Conservation (phyloP, 345 rosid species). For the Geranium brycei region DNA sequence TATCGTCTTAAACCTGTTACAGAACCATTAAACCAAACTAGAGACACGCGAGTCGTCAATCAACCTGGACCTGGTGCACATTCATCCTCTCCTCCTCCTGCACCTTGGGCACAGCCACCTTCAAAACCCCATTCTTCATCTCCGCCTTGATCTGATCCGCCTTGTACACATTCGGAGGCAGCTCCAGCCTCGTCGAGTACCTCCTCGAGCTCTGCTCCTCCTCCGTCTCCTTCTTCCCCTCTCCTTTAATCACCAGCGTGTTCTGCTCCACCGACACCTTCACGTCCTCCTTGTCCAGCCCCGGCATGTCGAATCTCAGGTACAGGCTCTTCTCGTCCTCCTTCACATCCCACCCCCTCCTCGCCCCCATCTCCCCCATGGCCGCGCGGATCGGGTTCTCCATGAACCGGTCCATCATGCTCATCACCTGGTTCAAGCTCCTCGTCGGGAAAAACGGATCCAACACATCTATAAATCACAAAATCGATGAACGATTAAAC, state of each 20-base stretch:
- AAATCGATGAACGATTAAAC: not conserved
- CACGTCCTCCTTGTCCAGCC: slow-evolving; percentile 29
- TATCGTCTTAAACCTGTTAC: too few species aligned
- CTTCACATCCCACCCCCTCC: slow-evolving; percentile 40
- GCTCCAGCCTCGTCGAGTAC: slow-evolving; percentile 37
- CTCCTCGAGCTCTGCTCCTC: slow-evolving; percentile 26
- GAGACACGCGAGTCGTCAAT: slow-evolving; percentile 9
- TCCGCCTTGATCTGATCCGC: slow-evolving; percentile 52
- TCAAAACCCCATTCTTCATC: slow-evolving; percentile 81
- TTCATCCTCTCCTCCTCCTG: slow-evolving; percentile 40
- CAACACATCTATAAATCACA: slow-evolving; percentile 22
- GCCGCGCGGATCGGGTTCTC: slow-evolving; percentile 20
- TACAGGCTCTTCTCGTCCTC: slow-evolving; percentile 23
- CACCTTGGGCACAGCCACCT: slow-evolving; percentile 53
- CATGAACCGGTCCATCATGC: slow-evolving; percentile 37
- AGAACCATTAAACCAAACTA: too few species aligned
- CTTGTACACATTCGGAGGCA: slow-evolving; percentile 24
- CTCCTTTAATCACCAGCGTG: slow-evolving; percentile 47
- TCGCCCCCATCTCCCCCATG: not conserved
- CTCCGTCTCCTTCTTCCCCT: slow-evolving; percentile 25
- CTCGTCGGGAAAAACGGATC: slow-evolving; percentile 51
- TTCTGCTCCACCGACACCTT: slow-evolving; percentile 35
- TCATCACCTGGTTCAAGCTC: slow-evolving; percentile 27
- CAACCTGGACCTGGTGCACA: slow-evolving; percentile 34
- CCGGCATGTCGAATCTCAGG: slow-evolving; percentile 31